A percentile compares a stretch with the other conserved stretches of the same genome.
Conservation (phyloP, 495 filamentous ascomycete species). For the Penicillium maclennaniae region DNA sequence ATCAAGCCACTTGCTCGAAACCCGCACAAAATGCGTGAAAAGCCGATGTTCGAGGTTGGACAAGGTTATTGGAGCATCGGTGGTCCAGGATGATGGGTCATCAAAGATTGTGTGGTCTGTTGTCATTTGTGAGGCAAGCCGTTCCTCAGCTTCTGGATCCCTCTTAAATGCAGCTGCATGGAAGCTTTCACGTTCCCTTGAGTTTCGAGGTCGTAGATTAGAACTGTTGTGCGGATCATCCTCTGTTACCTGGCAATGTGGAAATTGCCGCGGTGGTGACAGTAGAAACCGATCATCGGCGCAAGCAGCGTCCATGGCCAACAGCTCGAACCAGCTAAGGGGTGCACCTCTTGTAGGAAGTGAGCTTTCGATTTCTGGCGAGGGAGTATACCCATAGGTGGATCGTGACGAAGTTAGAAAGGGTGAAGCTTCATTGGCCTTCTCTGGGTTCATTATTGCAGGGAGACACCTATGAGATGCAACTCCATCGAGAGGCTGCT, state of each 20-base stretch:
- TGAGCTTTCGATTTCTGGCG: slow-evolving; percentile 26
- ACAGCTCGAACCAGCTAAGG: slow-evolving; percentile 30
- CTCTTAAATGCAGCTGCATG: slow-evolving; percentile 25
- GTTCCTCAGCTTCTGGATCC: neutral
- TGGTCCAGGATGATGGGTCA: slow-evolving; percentile 20
- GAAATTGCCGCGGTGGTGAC: slow-evolving; percentile 17
- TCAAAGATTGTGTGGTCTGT: slow-evolving; percentile 7
- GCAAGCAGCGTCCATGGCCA: slow-evolving; percentile 29
- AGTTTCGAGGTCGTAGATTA: slow-evolving; percentile 17
- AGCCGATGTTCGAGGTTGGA: slow-evolving; percentile 19
- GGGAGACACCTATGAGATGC: neutral
- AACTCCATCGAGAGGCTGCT: slow-evolving; percentile 10
- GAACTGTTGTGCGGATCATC: slow-evolving; percentile 12
- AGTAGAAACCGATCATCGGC: slow-evolving; percentile 23
- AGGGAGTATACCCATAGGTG: slow-evolving; percentile 13
- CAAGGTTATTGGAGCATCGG: slow-evolving; percentile 13
- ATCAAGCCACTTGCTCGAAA: slow-evolving; percentile 20
- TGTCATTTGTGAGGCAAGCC: slow-evolving; percentile 5
- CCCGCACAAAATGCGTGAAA: slow-evolving; percentile 24
- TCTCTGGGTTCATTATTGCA: neutral
- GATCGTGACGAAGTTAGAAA: neutral
- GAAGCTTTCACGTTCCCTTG: slow-evolving; percentile 25
- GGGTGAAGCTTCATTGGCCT: neutral
- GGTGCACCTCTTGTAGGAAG: slow-evolving; percentile 19
- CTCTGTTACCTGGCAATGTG: neutral